Percentiles rank a stretch among this genome's conserved stretches.
Evolutionary conservation across 2,329 filamentous ascomycete genomes (phyloP).

Genomic region (Monascus ruber): DNA sequence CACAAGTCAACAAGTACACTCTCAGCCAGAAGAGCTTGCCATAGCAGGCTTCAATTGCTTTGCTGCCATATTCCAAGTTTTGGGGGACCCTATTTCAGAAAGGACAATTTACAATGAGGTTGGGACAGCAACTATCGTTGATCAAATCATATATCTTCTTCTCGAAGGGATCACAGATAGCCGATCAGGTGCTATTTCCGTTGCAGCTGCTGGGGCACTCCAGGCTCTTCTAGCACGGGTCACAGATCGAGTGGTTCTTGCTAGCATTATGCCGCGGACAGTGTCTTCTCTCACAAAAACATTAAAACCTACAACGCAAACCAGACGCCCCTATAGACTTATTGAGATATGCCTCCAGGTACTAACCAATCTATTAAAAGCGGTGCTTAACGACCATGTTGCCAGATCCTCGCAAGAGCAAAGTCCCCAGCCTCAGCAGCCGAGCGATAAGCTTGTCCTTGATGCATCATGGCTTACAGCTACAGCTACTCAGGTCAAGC

Average conservation of each 20-base stretch:
- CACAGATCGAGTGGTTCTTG: conserved; percentile 61
- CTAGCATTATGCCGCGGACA: conserved; percentile 78
- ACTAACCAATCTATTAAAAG: conserved; percentile 38
- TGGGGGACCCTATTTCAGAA: conserved; percentile 39
- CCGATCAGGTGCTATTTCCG: conserved; percentile 55
- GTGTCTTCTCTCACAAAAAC: conserved; percentile 71
- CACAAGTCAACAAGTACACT: conserved; percentile 14
- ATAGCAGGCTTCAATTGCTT: conserved; percentile 61
- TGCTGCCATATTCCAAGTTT: conserved; percentile 50
- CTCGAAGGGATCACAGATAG: conserved; percentile 61
- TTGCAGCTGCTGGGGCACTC: conserved; percentile 57
- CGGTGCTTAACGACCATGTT: conserved; percentile 37
- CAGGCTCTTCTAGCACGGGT: conserved; percentile 52
- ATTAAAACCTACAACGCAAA: conserved; percentile 55
- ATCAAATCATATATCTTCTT: conserved; percentile 70
- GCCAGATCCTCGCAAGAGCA: conserved; percentile 11
- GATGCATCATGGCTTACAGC: conserved; percentile 63
- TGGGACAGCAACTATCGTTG: conserved; percentile 62
- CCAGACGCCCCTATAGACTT: conserved; percentile 50
- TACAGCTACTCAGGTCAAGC: conserved; percentile 68
- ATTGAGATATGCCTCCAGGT: conserved; percentile 52
- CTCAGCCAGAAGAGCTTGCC: conserved; percentile 59
- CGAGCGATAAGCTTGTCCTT: conserved; percentile 28
- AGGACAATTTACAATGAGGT: conserved; percentile 36
- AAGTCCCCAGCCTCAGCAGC: conserved; percentile 10